Base-by-base conservation (phyloP, 2,329 filamentous ascomycete species). In the Ilyonectria destructans region DNA sequence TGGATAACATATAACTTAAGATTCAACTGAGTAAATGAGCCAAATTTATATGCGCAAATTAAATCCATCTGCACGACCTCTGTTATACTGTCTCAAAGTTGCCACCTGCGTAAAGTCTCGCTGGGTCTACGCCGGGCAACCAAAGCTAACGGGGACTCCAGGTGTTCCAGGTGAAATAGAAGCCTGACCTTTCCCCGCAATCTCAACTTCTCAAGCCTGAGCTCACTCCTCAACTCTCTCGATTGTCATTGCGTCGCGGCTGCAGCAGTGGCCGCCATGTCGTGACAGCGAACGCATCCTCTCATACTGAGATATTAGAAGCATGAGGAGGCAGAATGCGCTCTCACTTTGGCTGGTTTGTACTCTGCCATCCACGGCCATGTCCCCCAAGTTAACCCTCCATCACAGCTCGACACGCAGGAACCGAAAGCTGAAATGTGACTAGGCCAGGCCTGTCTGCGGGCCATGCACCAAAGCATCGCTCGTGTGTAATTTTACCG, bases 341-440 rank as follows among this genome's bases (percentile, higher is more conserved):
- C 19, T 46, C 43, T 21, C 43, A 46, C 43, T 45, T 23, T 23
- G 43, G 43, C 19, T 46, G 19, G n/a, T 46, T 15, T 46, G 43
- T 23, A 3, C 15, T 17, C 19, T n/a, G 17, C 17, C 40, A n/a
- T 23, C 43, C 19, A 6, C 43, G 12, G 4, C 21, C 40, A 10
- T 45, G 19, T 19, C 12, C 6, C 43, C 9, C n/a, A 10, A 12
- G 43, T 19, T 46, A 7, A 46, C 21, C 4, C 9, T 13, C 43
- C 43, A 21, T 13, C 7, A 13, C 8, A 75, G 73, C 3, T 59
- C 71, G 6, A 75, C 70, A 1, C 74, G 73, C 19, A 65, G 73
- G 59, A 61, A 35, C 9, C 68, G 76, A 4, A 78, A 77, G 17
- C 6, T 78, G 2, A 78, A 77, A 35, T 78, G 76, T 4, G 71